These are phyloP conservation scores for Dendrocalamus sinicus DNA, from an alignment of 176 grass and related monocot genomes.

Conservation along the genomic window DNA sequence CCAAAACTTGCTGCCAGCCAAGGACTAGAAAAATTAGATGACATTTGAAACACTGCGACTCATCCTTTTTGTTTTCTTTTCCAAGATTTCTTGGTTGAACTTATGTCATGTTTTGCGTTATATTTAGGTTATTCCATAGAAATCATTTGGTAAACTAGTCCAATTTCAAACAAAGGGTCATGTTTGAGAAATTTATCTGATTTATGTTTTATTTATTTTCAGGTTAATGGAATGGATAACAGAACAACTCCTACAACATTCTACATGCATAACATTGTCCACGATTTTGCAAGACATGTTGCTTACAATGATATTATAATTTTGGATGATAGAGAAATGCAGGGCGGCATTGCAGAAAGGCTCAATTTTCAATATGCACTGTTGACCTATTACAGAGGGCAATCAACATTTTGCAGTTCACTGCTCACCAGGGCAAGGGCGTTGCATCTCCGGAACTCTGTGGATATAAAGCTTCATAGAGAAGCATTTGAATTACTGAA, in stretches of 20 bases:
- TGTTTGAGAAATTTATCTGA: neutral
- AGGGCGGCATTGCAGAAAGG: neutral
- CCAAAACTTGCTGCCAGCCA: neutral
- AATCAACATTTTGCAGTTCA: neutral
- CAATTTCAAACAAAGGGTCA: neutral
- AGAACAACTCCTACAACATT: neutral
- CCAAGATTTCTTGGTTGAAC: neutral
- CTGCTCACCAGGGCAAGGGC: constrained; percentile 11
- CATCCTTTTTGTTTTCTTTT: neutral
- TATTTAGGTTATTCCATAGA: neutral
- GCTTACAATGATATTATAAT: constrained; percentile 32
- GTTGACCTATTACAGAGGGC: neutral
- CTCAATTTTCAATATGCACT: constrained; percentile 37
- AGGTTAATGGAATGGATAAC: neutral
- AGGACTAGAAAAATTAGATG: neutral
- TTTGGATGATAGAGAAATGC: constrained; percentile 17
- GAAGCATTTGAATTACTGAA: constrained; percentile 17
- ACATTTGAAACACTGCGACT: neutral
- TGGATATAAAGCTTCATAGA: neutral
- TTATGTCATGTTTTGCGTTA: neutral
- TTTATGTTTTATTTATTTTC: neutral
- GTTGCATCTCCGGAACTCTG: constrained; percentile 1
- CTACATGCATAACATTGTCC: constrained; percentile 39
- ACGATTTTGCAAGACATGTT: constrained; percentile 43
- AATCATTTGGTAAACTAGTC: neutral